Evolutionary conservation across 805 yeast genomes (phyloP), one percentile per base, ranked within the genome.

Genomic region (Kluyveromyces aestuarii): DNA sequence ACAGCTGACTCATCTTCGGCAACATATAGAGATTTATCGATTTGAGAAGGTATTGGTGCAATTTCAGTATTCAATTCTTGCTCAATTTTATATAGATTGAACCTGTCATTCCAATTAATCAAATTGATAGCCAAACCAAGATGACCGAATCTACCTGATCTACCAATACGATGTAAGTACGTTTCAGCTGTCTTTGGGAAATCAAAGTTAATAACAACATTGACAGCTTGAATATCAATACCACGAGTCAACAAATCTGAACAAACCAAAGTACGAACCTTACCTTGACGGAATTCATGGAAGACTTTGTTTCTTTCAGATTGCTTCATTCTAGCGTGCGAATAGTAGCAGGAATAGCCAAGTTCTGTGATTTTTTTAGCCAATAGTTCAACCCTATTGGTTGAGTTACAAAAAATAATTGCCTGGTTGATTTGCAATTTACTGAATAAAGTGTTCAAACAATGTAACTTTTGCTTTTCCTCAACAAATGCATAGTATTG

Each of bases 401-500:
- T 88, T 18, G 98, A 91, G 71, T 93, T 93, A 74, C 99, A 93
- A 68, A 93, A 93, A 46, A 93, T 93, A 60, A 93, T 93, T 14
- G 96, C 87, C 70, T 93, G 99, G 70, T 93, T 93, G 69, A 93
- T 88, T 68, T 88, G 96, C 55, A 93, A 76, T 70, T 91, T 91
- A 52, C 96, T 84, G 68, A 93, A 93, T 56, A 93, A 75, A 0
- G 98, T 91, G 72, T 93, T 91, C 59, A 93, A 77, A 72, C 99
- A 93, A 67, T 93, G 96, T 55, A 93, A 77, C 69, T 93, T 93
- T 73, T 93, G 96, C 60, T 82, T 84, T 69, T 91, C 98, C 67
- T 93, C 99, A 40, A 93, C 96, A 64, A 89, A 93, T n/a, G 98
- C 98, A 64, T 93, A 93, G 70, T 84, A 93, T 71, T 93, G 98